Percentiles rank a stretch among this genome's conserved stretches.
Evolutionary conservation across 768 basidiomycete species (phyloP).

Genomic region (Suillus clintonianus): DNA sequence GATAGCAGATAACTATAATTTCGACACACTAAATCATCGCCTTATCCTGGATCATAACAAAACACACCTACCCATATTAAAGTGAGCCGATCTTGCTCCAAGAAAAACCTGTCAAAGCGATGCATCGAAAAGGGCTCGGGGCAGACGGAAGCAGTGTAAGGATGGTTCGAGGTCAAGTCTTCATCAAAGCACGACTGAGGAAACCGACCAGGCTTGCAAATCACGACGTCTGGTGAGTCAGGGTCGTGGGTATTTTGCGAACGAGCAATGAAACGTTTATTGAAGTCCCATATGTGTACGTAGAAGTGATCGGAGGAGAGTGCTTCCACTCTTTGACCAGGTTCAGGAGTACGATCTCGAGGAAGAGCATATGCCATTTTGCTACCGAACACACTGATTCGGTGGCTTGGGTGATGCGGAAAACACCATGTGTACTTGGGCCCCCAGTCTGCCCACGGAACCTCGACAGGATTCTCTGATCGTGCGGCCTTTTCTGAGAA

Average conservation of each 20-base stretch:
- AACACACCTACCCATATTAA: background rate
- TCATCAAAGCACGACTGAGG: background rate
- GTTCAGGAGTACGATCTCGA: background rate
- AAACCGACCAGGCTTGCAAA: background rate
- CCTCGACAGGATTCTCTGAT: background rate
- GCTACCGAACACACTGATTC: constrained; percentile 1
- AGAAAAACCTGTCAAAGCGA: background rate
- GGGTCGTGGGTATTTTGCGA: no score
- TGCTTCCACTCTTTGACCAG: background rate
- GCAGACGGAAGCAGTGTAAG: constrained; percentile 1
- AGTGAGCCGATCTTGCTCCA: background rate
- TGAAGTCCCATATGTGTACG: constrained; percentile 3
- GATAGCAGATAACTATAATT: background rate
- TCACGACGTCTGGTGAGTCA: background rate
- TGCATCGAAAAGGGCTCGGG: background rate
- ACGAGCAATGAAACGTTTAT: background rate
- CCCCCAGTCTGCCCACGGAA: background rate
- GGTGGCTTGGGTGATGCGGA: background rate
- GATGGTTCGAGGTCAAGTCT: background rate
- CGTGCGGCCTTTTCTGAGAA: background rate
- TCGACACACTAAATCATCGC: background rate
- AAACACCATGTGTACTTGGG: background rate
- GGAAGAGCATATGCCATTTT: background rate
- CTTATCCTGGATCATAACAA: background rate
- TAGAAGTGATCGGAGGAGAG: background rate